Evolutionary conservation across 2,329 filamentous ascomycete species (phyloP), one percentile per base, ranked within the genome.

Genomic region (Corinectria fuckeliana): DNA sequence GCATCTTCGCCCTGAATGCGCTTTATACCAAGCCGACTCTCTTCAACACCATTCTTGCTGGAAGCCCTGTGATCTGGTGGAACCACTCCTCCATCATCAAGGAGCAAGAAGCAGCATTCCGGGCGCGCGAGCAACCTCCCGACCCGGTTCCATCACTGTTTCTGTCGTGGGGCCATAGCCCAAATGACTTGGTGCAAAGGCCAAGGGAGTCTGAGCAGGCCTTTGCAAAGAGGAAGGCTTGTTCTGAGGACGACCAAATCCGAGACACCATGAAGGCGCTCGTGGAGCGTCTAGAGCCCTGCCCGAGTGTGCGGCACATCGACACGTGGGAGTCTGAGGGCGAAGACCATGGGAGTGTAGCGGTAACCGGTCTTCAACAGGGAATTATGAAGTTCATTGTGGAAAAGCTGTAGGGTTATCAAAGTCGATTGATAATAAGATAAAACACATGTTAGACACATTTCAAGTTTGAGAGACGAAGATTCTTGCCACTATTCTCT

Each of bases 21-120:
- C 71, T 83, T 8, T 78, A 79, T 52, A 78, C 73, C 0, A 69
- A 72, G 4, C 76, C 79, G 0, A 62, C 68, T 1, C 69, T 76
- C 3, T 83, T 83, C 53, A 72, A 82, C 53, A 76, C 72, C 7
- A 81, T 77, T 58, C 73, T 82, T 13, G 76, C 77, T 1, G 78
- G 76, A 5, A 83, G 80, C 25, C 81, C 80, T 0, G 77, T 76
- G 0, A 77, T 82, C 6, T 81, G 75, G 75, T 84, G 79, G 77
- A 82, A 81, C 61, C 65, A 78, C 14, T 64, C 72, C 1, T 81
- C 76, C 51, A 71, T 83, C 14, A 59, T 78, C 4, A 62, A 64
- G 3, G 71, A 76, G 26, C 72, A 72, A 28, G 64, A 76, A 49
- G 38, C 61, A 0, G 26, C 50, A 2, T 75, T 78, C n/a, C 61